Evolutionary conservation across 2,329 filamentous ascomycete species (phyloP).

Genomic region (Setomelanomma holmii): DNA sequence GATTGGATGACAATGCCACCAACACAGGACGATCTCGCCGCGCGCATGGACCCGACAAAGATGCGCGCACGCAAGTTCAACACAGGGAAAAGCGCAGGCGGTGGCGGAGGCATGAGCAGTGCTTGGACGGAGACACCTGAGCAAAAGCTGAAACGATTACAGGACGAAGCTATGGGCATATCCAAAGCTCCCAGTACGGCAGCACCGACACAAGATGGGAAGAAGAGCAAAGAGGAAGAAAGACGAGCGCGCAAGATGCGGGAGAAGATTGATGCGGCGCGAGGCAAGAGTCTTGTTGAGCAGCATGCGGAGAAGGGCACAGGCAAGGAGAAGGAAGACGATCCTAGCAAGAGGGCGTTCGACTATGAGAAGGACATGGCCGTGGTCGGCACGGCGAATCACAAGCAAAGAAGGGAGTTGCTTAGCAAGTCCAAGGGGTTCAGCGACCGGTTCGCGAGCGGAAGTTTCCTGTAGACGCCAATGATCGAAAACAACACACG

Average conservation of each 20-base stretch:
- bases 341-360: conserved; percentile 87
- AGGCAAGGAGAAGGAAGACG: conserved; percentile 76
- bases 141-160: conserved; percentile 80
- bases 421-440: conserved; percentile 82
- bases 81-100: conserved; percentile 67
- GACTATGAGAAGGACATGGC: conserved; percentile 95
- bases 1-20: conserved; percentile 66
- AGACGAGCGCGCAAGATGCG: conserved; percentile 59
- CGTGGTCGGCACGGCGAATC: conserved; percentile 72
- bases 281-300: conserved; percentile 56
- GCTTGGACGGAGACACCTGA: conserved; percentile 94
- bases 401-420: conserved; percentile 78
- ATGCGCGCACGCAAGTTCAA: conserved; percentile 83
- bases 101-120: conserved; percentile 58
- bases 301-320: conserved; percentile 54
- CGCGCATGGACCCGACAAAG: conserved; percentile 81
- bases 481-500: no score
- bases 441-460: conserved; percentile 79
- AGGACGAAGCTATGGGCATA: conserved; percentile 83
- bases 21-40: conserved; percentile 58
- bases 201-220: conserved; percentile 34
- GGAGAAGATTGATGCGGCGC: conserved; percentile 60
- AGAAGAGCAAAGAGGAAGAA: conserved; percentile 50
- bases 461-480: conserved; percentile 64
- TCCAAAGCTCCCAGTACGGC: conserved; percentile 48